phyloP scores from a whole-genome alignment of 2,329 filamentous ascomycete genomes.

The Pseudogymnoascus sp. region DNA sequence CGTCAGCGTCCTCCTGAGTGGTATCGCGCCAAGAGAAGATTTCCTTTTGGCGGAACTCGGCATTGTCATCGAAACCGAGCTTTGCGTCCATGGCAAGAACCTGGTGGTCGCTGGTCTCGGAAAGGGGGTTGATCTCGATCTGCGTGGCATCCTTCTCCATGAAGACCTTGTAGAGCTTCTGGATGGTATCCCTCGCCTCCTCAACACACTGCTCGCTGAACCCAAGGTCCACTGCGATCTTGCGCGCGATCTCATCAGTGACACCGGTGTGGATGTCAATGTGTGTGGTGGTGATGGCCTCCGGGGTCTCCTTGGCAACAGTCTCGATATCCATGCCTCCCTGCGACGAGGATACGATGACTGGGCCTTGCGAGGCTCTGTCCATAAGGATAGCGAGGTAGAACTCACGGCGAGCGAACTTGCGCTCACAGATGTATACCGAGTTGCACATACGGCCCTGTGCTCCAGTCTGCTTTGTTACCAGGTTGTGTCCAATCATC shows the following conservation, averaged over 20 bases:
- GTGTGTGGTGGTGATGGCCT: conserved; percentile 88
- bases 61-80: conserved; percentile 97
- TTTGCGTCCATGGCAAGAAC: conserved; percentile 99
- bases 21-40: conserved; percentile 90
- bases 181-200: conserved; percentile 90
- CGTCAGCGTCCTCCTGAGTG: conserved; percentile 92
- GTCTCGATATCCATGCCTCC: conserved; percentile 99
- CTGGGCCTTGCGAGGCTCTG: conserved; percentile 78
- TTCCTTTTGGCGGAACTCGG: conserved; percentile 96
- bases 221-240: conserved; percentile 84
- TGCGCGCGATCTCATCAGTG: conserved; percentile 86
- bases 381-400: conserved; percentile 99
- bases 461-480: conserved; percentile 98
- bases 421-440: conserved; percentile 99
- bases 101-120: conserved; percentile 95
- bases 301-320: conserved; percentile 94
- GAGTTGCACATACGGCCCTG: conserved; percentile 89
- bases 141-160: conserved; percentile 97
- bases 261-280: conserved; percentile 93
- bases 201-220: conserved; percentile 98
- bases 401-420: conserved; percentile 97
- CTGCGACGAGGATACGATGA: conserved; percentile 96
- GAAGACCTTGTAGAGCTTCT: conserved; percentile 99
- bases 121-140: conserved; percentile 99
- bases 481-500: conserved; percentile 99